phyloP scores from a whole-genome alignment of 495 filamentous ascomycete species.

The Podospora conica region DNA sequence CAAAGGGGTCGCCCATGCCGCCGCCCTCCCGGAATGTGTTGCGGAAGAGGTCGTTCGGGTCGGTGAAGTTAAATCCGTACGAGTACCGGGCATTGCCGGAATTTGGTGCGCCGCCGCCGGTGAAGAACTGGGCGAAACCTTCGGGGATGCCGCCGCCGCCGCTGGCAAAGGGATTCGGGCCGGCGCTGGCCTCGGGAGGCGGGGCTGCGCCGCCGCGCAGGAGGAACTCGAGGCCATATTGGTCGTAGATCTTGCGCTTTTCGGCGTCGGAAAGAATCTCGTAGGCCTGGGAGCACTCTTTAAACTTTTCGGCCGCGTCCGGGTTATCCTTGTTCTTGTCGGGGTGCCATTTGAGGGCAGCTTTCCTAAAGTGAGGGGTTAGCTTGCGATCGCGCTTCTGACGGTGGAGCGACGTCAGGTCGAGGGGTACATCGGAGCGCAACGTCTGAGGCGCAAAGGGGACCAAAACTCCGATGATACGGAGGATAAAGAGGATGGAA shows the following conservation, averaged over 20 bases:
- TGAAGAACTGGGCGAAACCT: conserved; percentile 25
- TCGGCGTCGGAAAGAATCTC: conserved; percentile 97
- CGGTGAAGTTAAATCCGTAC: conserved; percentile 69
- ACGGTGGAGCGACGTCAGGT: neutral
- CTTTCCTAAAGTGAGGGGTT: conserved; percentile 53
- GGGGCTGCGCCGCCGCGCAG: conserved; percentile 75
- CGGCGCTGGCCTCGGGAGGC: conserved; percentile 45
- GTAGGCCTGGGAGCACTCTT: conserved; percentile 93
- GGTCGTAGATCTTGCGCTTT: conserved; percentile 93
- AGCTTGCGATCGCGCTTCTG: conserved; percentile 9
- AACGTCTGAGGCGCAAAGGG: neutral
- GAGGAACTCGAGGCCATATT: conserved; percentile 89
- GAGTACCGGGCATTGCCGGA: conserved; percentile 53
- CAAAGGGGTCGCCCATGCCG: conserved; percentile 22
- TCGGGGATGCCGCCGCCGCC: conserved; percentile 34
- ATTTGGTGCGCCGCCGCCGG: conserved; percentile 17
- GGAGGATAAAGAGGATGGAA: neutral
- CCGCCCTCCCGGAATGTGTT: conserved; percentile 63
- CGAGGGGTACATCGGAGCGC: neutral
- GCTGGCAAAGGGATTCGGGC: conserved; percentile 45
- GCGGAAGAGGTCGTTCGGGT: conserved; percentile 76
- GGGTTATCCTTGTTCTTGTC: conserved; percentile 97
- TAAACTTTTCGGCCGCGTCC: conserved; percentile 79
- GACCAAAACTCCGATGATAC: neutral
- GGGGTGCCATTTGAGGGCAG: conserved; percentile 86